A percentile compares a stretch with the other conserved stretches of the same genome.
Evolutionary conservation across 2,329 filamentous ascomycete species (phyloP).

Genomic region (Aspergillus caelatus): DNA sequence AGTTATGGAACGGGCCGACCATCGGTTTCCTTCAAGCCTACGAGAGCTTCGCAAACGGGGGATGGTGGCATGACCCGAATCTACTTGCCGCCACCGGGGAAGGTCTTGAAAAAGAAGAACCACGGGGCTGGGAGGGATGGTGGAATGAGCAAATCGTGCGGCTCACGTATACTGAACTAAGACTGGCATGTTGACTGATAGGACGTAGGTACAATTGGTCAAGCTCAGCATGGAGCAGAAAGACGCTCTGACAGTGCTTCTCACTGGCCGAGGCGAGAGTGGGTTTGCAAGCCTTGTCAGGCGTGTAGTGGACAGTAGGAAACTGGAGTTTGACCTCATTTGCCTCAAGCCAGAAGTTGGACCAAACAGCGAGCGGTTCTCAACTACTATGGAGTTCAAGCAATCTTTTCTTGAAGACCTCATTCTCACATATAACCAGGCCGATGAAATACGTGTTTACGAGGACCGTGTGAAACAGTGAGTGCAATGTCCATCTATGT

Average conservation of each 20-base stretch:
- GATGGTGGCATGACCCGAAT: constrained; percentile 94
- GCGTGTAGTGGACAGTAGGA: constrained; percentile 76
- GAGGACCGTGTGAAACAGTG: constrained; percentile 65
- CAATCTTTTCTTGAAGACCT: constrained; percentile 78
- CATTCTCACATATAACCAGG: constrained; percentile 80
- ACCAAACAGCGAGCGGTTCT: constrained; percentile 76
- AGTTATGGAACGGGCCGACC: constrained; percentile 79
- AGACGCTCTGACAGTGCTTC: constrained; percentile 79
- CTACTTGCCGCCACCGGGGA: constrained; percentile 86
- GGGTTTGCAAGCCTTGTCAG: constrained; percentile 78
- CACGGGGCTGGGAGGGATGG: constrained; percentile 84
- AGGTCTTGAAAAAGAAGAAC: constrained; percentile 79
- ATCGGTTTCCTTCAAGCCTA: constrained; percentile 76
- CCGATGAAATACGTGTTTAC: constrained; percentile 76
- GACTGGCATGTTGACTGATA: constrained; percentile 24
- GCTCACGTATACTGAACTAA: constrained; percentile 28
- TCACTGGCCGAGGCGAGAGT: constrained; percentile 82
- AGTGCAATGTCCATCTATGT: constrained; percentile 23
- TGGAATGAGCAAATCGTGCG: constrained; percentile 89
- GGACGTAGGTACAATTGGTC: constrained; percentile 66
- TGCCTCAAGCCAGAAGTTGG: constrained; percentile 83
- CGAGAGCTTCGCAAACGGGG: constrained; percentile 77
- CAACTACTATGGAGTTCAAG: constrained; percentile 89
- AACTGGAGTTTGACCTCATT: constrained; percentile 84
- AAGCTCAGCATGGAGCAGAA: constrained; percentile 79